These are phyloP conservation scores for Sporothrix mexicana DNA, from an alignment of 2,329 filamentous ascomycete species.

Conservation along the genomic window DNA sequence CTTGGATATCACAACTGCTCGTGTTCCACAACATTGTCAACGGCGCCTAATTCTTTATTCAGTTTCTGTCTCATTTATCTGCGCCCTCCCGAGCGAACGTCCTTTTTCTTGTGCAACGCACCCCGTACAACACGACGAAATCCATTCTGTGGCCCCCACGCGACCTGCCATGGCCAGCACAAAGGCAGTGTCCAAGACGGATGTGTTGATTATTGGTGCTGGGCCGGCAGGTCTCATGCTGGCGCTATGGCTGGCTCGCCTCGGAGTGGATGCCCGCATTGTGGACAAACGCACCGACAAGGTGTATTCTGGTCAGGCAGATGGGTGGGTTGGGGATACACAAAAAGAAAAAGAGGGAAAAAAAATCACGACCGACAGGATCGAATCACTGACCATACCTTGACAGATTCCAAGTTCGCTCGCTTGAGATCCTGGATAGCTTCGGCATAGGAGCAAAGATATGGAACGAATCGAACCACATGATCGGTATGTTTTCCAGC, in stretches of 20 bases:
- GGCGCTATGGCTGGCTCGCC: slow-evolving; percentile 51
- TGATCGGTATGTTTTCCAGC: slow-evolving; percentile 52
- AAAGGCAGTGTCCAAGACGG: slow-evolving; percentile 32
- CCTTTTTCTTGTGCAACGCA: background rate
- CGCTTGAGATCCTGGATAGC: slow-evolving; percentile 74
- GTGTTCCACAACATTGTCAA: slow-evolving; percentile 14
- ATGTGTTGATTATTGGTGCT: slow-evolving; percentile 40
- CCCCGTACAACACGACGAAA: background rate
- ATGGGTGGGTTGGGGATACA: slow-evolving; percentile 43
- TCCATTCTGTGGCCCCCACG: background rate
- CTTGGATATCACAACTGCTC: background rate
- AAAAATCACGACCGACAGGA: background rate
- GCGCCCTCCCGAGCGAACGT: background rate
- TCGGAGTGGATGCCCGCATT: slow-evolving; percentile 50
- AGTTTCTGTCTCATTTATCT: background rate
- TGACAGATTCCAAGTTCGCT: slow-evolving; percentile 61
- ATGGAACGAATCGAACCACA: slow-evolving; percentile 71
- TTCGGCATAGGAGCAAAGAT: slow-evolving; percentile 69
- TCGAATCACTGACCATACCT: background rate
- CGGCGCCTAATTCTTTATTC: background rate
- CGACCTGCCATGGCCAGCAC: slow-evolving; percentile 20
- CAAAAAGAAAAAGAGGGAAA: too few relatives aligned
- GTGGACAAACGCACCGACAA: slow-evolving; percentile 52
- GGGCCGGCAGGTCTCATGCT: slow-evolving; percentile 50
- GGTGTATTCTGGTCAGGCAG: slow-evolving; percentile 52